Percentiles rank a stretch among this genome's conserved stretches.
These are phyloP conservation scores for Chlorella sp. DNA, from an alignment of 139 green algal species.

Conservation along the genomic window DNA sequence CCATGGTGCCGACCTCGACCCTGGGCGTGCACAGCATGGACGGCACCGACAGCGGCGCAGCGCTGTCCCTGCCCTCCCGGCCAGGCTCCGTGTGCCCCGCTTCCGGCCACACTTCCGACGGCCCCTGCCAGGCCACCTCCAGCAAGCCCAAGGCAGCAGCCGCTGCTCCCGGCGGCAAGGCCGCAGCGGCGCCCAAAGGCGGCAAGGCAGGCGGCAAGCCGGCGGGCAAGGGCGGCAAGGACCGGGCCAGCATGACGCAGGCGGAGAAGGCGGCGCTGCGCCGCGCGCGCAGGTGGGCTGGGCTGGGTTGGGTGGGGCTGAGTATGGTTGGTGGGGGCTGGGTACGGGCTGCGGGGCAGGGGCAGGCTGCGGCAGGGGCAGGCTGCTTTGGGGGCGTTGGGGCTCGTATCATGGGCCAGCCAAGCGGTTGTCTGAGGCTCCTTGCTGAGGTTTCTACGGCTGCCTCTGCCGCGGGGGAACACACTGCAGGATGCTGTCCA, in stretches of 20 bases:
- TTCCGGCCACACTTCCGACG: background rate
- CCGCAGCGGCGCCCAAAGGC: background rate
- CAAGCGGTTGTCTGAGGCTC: no score
- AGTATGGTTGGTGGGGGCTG: no score
- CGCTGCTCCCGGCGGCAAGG: background rate
- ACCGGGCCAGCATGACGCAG: no score
- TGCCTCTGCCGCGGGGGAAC: no score
- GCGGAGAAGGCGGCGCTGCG: conserved; percentile 8
- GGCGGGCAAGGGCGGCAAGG: background rate
- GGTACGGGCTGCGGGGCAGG: no score
- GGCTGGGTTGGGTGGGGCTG: background rate
- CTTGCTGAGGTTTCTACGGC: no score
- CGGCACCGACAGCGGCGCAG: background rate
- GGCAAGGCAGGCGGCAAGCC: background rate
- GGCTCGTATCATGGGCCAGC: no score
- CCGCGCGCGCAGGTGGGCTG: background rate
- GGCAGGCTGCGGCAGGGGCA: no score
- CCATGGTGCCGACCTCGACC: background rate
- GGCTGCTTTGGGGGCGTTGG: no score
- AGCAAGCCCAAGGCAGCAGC: background rate
- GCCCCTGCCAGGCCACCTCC: background rate
- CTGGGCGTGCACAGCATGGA: background rate
- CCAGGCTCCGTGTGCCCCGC: background rate
- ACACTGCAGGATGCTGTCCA: no score
- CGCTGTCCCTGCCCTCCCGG: background rate